Conservation (phyloP, 1,139 yeast species). For the Lodderomyces jiufengensis region DNA sequence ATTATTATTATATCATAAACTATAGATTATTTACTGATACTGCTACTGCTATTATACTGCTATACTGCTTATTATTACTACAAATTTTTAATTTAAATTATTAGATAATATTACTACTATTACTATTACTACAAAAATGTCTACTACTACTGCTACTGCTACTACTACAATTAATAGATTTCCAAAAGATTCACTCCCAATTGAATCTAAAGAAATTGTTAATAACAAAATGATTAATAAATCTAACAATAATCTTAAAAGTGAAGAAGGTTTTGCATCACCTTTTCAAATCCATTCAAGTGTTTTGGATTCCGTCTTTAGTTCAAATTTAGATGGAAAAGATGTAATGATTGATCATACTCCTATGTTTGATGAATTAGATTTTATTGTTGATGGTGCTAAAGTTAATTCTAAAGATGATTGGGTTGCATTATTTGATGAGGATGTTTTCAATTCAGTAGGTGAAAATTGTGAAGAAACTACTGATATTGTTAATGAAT, state of each 20-base stretch:
- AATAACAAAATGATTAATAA: constrained; percentile 1
- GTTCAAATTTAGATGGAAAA: constrained; percentile 40
- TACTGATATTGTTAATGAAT: neutral
- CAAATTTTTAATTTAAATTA: neutral
- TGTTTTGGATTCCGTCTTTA: constrained; percentile 60
- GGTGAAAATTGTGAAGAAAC: constrained; percentile 2
- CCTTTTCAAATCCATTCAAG: constrained; percentile 56
- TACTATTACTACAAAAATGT: constrained; percentile 18
- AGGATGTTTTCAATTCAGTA: neutral
- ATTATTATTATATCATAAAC: neutral
- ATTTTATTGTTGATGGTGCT: constrained; percentile 43
- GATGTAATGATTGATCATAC: constrained; percentile 42
- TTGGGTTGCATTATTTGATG: constrained; percentile 60
- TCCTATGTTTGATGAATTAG: constrained; percentile 65
- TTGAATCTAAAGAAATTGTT: constrained; percentile 15
- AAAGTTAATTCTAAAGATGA: constrained; percentile 46
- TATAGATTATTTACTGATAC: constrained; percentile 1
- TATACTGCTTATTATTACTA: constrained; percentile 4
- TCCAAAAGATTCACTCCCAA: constrained; percentile 2
- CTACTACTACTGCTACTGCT: constrained; percentile 17
- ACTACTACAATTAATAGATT: constrained; percentile 10
- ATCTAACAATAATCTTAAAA: constrained; percentile 1
- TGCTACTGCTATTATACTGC: constrained; percentile 8
- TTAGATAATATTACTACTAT: constrained; percentile 1
- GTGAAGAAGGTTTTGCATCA: constrained; percentile 18